Evolutionary conservation across 192 early-diverging fungal species (phyloP), one percentile per base, ranked within the genome.

Genomic region (Coemansia umbellata): DNA sequence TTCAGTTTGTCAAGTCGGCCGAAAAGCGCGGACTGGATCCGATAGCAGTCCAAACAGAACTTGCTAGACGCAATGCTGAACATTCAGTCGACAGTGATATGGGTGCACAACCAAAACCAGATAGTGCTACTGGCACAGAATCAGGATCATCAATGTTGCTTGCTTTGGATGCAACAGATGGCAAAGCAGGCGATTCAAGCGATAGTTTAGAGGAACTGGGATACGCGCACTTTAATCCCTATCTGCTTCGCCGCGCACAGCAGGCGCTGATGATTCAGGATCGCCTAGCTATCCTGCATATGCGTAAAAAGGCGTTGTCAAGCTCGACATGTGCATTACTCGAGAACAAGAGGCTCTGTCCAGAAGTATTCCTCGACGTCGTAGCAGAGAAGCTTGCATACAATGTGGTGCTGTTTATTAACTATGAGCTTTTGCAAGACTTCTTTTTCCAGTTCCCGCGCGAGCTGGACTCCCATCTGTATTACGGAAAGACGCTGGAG

Each of bases 371-470:
- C 63, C 70, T 97, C 53, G 86, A 87, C 24, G 89, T 92, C 27
- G 85, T 98, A 21, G 85, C 95, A 2, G 93, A 97, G 48, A 98
- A 98, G 60, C 80, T 98, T 31, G 87, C 95, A 0, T 91, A 93
- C 66, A 92, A 74, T 74, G 89, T 93, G 31, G 93, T 94, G 31
- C 93, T 98, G 90, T 98, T 98, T 66, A 94, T 98, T 58, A 90
- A 92, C 65, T 90, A 95, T 15, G 95, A 98, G 72, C 81, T 98
- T 40, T 75, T 98, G 64, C 94, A 93, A 64, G 95, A 98, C 71
- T 98, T 97, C 76, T 93, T 95, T 63, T 96, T 95, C 85, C 94
- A 97, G 78, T 83, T 97, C 53, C 95, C 95, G 30, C 75, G 95
- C 31, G 91, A 95, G 74, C 84, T 98, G 17, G 95, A 98, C 66